Evolutionary conservation across 164 flowering plant genomes (phyloP), one percentile per base, ranked within the genome.

Genomic region (Vitis rupestris): DNA sequence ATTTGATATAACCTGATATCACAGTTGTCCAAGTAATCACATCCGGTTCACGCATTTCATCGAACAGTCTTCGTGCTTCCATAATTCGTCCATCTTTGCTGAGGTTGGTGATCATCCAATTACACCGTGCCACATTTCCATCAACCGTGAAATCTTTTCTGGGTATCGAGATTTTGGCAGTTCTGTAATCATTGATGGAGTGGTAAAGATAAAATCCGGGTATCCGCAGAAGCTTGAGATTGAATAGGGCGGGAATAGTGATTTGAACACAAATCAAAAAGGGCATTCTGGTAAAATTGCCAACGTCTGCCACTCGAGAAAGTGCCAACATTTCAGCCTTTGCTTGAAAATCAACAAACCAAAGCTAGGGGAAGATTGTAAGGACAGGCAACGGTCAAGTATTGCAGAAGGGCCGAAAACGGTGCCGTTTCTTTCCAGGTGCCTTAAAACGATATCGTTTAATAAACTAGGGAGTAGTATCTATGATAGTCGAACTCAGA

Each of bases 11-110:
- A 49, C 81, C 81, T 0, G 76, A 66, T 31, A 80, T 75, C 65
- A 77, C 13, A 3, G 72, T 16, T 2, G 81, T 77, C 83, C 83
- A 80, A 3, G 79, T 54, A 10, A 77, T 59, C 17, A 77, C 80
- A 65, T 80, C 83, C 61, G 68, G 63, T 0, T 66, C 83, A 58
- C 62, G 30, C 83, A 77, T 77, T 72, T 68, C 71, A 72, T 80
- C 81, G n/a, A 80, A 80, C 69, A 75, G 52, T n/a, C 55, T 30
- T 15, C 79, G 79, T 57, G 79, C 83, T 27, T 75, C 81, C 1
- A 23, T 4, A 23, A 75, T 75, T 50, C 58, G 72, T 9, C 80
- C 80, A 57, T 75, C 68, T 47, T 59, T 63, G 17, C 77, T 59
- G 10, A 80, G 70, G 71, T 61, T 64, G 5, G 81, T 62, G 3